A percentile compares a stretch with the other conserved stretches of the same genome.
Evolutionary conservation across 2,329 filamentous ascomycete genomes (phyloP).

Genomic region (Aureobasidium sp.): DNA sequence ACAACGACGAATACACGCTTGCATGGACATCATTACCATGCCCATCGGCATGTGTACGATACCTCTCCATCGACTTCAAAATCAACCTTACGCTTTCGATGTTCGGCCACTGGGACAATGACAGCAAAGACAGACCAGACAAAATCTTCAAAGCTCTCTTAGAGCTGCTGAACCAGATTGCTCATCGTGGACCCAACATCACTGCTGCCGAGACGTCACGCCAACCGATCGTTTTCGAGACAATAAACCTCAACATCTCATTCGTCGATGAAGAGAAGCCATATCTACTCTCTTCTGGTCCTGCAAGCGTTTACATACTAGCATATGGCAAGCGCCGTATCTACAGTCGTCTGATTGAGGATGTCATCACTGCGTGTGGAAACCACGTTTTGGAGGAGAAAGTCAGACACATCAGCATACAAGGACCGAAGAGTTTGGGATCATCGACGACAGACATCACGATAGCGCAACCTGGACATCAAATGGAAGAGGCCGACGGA

Average conservation of each 20-base stretch:
- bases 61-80: not conserved
- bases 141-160: not conserved
- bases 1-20: not conserved
- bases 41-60: not conserved
- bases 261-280: constrained; percentile 3
- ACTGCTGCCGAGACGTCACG: not conserved
- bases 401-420: not conserved
- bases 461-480: not conserved
- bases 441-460: not conserved
- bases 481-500: not conserved
- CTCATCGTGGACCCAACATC: not conserved
- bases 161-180: not conserved
- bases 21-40: not conserved
- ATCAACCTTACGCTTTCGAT: not conserved
- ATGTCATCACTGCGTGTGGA: not conserved
- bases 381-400: not conserved
- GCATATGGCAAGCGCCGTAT: constrained; percentile 7
- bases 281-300: not conserved
- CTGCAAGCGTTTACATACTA: constrained; percentile 1
- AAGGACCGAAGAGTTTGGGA: constrained; percentile 4
- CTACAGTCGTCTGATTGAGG: not conserved
- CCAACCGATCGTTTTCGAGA: not conserved
- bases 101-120: constrained; percentile 6
- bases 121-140: not conserved
- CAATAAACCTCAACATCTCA: not conserved